These are phyloP conservation scores for Geum urbanum DNA, from an alignment of 306 rosid species.

Conservation along the genomic window DNA sequence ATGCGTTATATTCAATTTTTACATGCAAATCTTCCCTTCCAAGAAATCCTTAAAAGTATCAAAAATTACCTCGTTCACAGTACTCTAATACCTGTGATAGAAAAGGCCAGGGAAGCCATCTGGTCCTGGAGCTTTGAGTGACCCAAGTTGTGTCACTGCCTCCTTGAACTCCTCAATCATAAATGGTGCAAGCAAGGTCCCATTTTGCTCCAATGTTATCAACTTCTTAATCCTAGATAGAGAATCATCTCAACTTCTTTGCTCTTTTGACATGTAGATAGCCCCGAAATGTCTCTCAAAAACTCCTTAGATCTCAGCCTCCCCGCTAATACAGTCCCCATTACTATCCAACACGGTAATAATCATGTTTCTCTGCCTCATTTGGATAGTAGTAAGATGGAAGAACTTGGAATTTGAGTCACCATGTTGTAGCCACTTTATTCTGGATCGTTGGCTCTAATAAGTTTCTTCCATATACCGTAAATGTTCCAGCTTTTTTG, in stretches of 20 bases:
- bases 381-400: not conserved
- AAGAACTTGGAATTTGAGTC: not conserved
- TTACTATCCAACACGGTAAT: not conserved
- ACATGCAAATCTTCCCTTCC: no score
- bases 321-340: not conserved
- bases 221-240: not conserved
- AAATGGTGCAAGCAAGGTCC: not conserved
- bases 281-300: no score
- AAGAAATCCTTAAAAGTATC: no score
- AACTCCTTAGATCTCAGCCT: not conserved
- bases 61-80: no score
- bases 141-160: not conserved
- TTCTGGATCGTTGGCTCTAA: not conserved
- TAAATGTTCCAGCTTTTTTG: not conserved
- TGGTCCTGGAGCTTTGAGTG: not conserved
- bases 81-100: not conserved
- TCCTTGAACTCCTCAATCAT: not conserved
- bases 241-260: no score
- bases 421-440: not conserved
- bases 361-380: not conserved
- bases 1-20: not conserved
- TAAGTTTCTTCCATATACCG: not conserved
- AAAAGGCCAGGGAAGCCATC: not conserved
- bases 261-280: no score
- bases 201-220: not conserved